Percentiles rank a stretch among this genome's conserved stretches.
Evolutionary conservation across 768 basidiomycete genomes (phyloP).

Genomic region (Lactarius psammicola): DNA sequence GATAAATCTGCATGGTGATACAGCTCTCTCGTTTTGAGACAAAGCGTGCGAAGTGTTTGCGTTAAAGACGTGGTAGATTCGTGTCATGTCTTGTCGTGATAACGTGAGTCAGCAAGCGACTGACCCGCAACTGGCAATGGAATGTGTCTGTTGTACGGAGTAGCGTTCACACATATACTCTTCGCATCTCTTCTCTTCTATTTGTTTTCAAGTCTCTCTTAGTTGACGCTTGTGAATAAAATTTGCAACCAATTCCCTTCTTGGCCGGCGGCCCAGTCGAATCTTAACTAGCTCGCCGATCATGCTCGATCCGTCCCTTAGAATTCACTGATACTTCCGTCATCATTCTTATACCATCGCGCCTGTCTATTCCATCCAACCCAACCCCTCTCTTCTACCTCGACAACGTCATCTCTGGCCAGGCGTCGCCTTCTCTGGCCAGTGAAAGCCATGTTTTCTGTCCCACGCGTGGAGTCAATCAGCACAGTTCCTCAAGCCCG

Average conservation of each 20-base stretch:
- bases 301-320: constrained; percentile 22
- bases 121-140: constrained; percentile 1
- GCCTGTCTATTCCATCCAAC: not conserved
- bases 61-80: not conserved
- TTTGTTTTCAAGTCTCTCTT: not conserved
- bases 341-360: constrained; percentile 6
- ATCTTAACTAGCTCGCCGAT: constrained; percentile 10
- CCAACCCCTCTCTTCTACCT: not conserved
- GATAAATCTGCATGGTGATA: constrained; percentile 24
- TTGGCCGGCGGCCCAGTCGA: not conserved
- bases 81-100: not conserved
- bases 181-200: not conserved
- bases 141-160: not conserved
- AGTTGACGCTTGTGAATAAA: not conserved
- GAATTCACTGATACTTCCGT: not conserved
- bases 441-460: constrained; percentile 16
- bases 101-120: not conserved
- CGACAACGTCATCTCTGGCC: not conserved
- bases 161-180: not conserved
- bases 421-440: not conserved
- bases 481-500: constrained; percentile 27
- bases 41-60: not conserved
- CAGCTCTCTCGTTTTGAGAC: constrained; percentile 4
- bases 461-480: constrained; percentile 12
- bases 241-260: not conserved